A percentile compares a stretch with the other conserved stretches of the same genome.
Evolutionary conservation across 331 rosid species (phyloP).

Genomic region (Spiraea crenata): DNA sequence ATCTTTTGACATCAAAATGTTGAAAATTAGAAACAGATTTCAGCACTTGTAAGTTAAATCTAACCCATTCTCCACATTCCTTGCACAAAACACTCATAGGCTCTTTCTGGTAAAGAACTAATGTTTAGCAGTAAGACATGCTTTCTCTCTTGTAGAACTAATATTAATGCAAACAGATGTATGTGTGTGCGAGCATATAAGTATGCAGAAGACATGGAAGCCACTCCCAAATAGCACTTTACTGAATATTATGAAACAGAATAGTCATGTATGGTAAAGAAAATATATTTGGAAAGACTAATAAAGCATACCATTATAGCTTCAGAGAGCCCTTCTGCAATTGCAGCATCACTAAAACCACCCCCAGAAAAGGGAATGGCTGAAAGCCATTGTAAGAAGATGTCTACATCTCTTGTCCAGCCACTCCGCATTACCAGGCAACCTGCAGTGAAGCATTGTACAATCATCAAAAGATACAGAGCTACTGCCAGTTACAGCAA

Average conservation of each 20-base stretch:
- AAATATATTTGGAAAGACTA: neutral
- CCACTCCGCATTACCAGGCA: constrained; percentile 82
- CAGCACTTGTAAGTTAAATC: constrained; percentile 4
- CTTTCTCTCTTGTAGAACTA: neutral
- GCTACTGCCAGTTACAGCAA: neutral
- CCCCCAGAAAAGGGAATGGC: constrained; percentile 80
- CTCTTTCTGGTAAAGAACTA: neutral
- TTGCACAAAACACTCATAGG: neutral
- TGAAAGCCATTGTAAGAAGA: constrained; percentile 70
- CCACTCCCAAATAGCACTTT: neutral
- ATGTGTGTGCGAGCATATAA: neutral
- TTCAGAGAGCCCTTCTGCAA: constrained; percentile 97
- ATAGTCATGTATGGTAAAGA: neutral
- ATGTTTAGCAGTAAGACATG: constrained; percentile 2
- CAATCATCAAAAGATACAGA: constrained; percentile 13
- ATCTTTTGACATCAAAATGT: neutral
- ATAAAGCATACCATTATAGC: constrained; percentile 68
- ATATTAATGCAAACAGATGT: neutral
- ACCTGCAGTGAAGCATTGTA: constrained; percentile 49
- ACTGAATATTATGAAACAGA: neutral
- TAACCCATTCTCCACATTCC: neutral
- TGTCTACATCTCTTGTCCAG: constrained; percentile 84
- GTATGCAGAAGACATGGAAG: constrained; percentile 7
- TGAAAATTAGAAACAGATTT: neutral
- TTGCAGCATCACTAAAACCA: constrained; percentile 88